Evolutionary conservation across 1,139 yeast species (phyloP).

Genomic region (Candida albicans): DNA sequence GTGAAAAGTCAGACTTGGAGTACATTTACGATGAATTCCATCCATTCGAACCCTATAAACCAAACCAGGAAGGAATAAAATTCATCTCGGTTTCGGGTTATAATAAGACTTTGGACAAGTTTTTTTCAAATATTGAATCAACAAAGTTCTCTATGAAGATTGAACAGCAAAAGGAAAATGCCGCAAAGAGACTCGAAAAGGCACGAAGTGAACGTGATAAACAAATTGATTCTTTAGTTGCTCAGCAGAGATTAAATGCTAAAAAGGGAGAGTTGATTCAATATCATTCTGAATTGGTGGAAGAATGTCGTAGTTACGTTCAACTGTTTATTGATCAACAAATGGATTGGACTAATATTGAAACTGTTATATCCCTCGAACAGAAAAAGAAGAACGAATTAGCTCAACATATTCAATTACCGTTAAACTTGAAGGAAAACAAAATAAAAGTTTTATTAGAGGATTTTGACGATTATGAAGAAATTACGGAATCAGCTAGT

Average conservation of each 20-base stretch:
- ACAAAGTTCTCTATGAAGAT: slow-evolving; percentile 51
- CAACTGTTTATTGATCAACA: slow-evolving; percentile 71
- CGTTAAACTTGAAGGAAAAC: slow-evolving; percentile 70
- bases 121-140: slow-evolving; percentile 83
- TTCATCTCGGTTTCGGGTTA: slow-evolving; percentile 56
- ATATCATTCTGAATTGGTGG: slow-evolving; percentile 67
- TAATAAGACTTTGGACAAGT: slow-evolving; percentile 77
- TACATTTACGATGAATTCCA: slow-evolving; percentile 78
- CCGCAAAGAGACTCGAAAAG: slow-evolving; percentile 68
- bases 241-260: slow-evolving; percentile 64
- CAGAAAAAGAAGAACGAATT: slow-evolving; percentile 62
- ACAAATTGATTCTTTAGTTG: slow-evolving; percentile 66
- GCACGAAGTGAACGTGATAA: slow-evolving; percentile 74
- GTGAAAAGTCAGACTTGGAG: slow-evolving; percentile 30
- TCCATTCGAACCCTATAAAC: slow-evolving; percentile 68
- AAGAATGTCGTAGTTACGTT: slow-evolving; percentile 68
- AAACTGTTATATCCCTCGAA: slow-evolving; percentile 68
- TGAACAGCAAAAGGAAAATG: slow-evolving; percentile 75
- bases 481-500: slow-evolving; percentile 27
- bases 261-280: slow-evolving; percentile 75
- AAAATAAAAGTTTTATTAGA: slow-evolving; percentile 63
- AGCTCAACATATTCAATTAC: slow-evolving; percentile 63
- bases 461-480: slow-evolving; percentile 37
- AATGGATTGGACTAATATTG: slow-evolving; percentile 94
- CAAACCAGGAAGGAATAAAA: slow-evolving; percentile 29